Percentiles rank a stretch among this genome's conserved stretches.
Evolutionary conservation across 768 basidiomycete species (phyloP).

Genomic region (Termitomyces sp.): DNA sequence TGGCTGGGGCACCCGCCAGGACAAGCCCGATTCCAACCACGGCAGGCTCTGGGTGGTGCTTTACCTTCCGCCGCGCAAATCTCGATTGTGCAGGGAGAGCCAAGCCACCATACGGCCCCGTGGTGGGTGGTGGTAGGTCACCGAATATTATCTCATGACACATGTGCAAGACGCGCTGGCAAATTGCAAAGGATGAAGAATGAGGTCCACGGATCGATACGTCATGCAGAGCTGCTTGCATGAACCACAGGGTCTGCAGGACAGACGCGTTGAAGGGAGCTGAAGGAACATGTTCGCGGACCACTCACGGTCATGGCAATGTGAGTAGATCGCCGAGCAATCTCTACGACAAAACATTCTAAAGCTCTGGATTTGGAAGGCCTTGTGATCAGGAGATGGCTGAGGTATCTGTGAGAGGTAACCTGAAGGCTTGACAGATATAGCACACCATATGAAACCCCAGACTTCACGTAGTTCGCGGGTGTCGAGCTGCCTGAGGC

Average conservation of each 20-base stretch:
- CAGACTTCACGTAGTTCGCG: constrained; percentile 80
- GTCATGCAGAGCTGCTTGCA: constrained; percentile 93
- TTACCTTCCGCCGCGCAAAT: constrained; percentile 62
- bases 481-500: constrained; percentile 65
- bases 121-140: constrained; percentile 67
- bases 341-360: constrained; percentile 90
- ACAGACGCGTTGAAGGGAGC: constrained; percentile 16
- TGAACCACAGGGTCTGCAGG: constrained; percentile 91
- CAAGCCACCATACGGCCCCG: constrained; percentile 67
- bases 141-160: constrained; percentile 98
- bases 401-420: constrained; percentile 30
- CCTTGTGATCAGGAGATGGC: constrained; percentile 91
- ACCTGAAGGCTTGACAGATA: constrained; percentile 13
- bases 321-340: constrained; percentile 89
- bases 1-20: constrained; percentile 70
- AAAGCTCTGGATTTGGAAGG: constrained; percentile 90
- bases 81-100: constrained; percentile 47
- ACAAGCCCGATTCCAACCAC: constrained; percentile 84
- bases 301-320: constrained; percentile 89
- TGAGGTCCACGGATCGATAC: constrained; percentile 56
- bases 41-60: constrained; percentile 68
- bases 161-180: constrained; percentile 85
- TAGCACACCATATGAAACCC: constrained; percentile 79
- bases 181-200: constrained; percentile 82
- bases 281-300: background rate